Conservation (phyloP, 2,329 filamentous ascomycete species). For the Fusarium sp. region DNA sequence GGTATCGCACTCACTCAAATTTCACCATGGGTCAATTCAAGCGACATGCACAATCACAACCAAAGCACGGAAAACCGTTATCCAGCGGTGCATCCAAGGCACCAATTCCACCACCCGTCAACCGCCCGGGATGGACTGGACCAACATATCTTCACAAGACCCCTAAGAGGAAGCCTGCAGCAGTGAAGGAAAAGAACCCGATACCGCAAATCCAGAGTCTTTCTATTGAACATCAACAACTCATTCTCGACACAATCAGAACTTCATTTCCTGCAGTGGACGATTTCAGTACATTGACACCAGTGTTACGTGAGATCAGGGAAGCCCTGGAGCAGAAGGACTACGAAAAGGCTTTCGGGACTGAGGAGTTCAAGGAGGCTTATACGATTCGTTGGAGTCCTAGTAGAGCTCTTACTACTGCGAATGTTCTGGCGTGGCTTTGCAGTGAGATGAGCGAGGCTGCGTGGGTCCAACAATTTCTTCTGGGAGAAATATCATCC, state of each 20-base stretch:
- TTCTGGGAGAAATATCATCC: neutral
- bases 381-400: conserved; percentile 18
- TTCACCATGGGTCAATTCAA: conserved; percentile 3
- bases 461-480: conserved; percentile 2
- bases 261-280: conserved; percentile 4
- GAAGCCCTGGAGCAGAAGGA: conserved; percentile 19
- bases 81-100: conserved; percentile 16
- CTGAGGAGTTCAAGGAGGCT: conserved; percentile 3
- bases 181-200: neutral
- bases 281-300: conserved; percentile 1
- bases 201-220: neutral
- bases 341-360: conserved; percentile 6
- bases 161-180: neutral
- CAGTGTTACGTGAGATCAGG: conserved; percentile 7
- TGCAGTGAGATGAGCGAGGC: conserved; percentile 11
- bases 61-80: conserved; percentile 12
- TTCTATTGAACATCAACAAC: conserved; percentile 2
- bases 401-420: neutral
- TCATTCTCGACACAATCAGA: conserved; percentile 22
- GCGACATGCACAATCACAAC: conserved; percentile 16
- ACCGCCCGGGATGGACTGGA: conserved; percentile 16
- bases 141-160: conserved; percentile 19
- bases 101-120: conserved; percentile 10
- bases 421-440: conserved; percentile 12
- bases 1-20: accelerated